Percentiles rank a stretch among this genome's conserved stretches.
phyloP scores from a whole-genome alignment of 139 green algal species.

The Chlorella sp. region DNA sequence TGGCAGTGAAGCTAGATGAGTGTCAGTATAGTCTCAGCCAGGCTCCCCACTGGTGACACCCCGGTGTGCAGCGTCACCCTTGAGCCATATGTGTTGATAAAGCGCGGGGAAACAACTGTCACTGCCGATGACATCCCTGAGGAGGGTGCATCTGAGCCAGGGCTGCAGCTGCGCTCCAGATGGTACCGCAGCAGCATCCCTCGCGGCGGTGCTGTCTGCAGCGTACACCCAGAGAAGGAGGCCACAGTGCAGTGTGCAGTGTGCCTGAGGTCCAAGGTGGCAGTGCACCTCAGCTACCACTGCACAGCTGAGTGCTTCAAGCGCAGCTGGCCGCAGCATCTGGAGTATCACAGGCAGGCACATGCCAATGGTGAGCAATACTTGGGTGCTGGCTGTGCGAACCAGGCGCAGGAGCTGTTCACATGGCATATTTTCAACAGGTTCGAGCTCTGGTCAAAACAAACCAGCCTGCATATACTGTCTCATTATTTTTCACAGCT shows the following conservation, averaged over 20 bases:
- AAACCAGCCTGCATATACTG: neutral
- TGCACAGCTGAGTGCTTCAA: slow-evolving; percentile 87
- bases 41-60: too few relatives aligned
- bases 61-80: too few relatives aligned
- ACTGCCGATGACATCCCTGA: neutral
- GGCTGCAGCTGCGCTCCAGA: slow-evolving; percentile 70
- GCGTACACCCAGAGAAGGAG: slow-evolving; percentile 77
- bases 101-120: neutral
- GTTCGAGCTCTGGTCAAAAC: too few relatives aligned
- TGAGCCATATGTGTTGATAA: neutral
- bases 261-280: slow-evolving; percentile 71
- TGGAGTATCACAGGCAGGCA: slow-evolving; percentile 80
- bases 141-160: slow-evolving; percentile 51
- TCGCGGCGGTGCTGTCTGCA: slow-evolving; percentile 71
- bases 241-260: slow-evolving; percentile 87
- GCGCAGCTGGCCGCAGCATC: slow-evolving; percentile 82
- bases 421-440: neutral
- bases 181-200: slow-evolving; percentile 83
- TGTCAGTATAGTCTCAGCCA: too few relatives aligned
- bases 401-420: neutral
- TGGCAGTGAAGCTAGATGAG: too few relatives aligned
- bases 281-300: slow-evolving; percentile 77
- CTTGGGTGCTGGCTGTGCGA: too few relatives aligned
- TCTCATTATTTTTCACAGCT: neutral
- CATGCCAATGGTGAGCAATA: too few relatives aligned